Percentiles rank a stretch among this genome's conserved stretches.
phyloP scores from a whole-genome alignment of 208 protist species.

The Trypanosoma avium region DNA sequence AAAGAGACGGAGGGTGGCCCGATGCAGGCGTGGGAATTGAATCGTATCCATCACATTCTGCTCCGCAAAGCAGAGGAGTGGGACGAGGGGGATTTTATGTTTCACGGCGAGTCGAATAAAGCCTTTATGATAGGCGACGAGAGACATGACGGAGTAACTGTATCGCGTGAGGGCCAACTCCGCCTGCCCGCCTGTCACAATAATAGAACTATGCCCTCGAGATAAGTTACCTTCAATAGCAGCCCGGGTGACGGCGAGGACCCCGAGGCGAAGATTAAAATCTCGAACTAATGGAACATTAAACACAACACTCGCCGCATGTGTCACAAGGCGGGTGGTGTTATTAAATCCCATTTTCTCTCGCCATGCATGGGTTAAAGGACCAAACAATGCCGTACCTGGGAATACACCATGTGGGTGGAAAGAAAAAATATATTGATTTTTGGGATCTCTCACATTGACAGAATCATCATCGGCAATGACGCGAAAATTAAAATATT shows the following conservation, averaged over 20 bases:
- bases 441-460: conserved; percentile 42
- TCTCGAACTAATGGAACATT: conserved; percentile 72
- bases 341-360: conserved; percentile 54
- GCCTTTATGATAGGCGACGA: conserved; percentile 79
- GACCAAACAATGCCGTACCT: conserved; percentile 60
- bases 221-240: conserved; percentile 52
- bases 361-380: conserved; percentile 58
- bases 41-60: conserved; percentile 72
- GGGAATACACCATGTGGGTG: conserved; percentile 86
- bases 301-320: conserved; percentile 77
- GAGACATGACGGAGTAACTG: conserved; percentile 44
- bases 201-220: conserved; percentile 66
- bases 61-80: conserved; percentile 82
- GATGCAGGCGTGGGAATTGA: conserved; percentile 64
- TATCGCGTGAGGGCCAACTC: conserved; percentile 76
- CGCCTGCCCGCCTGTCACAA: conserved; percentile 86
- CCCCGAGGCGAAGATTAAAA: conserved; percentile 67
- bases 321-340: conserved; percentile 45
- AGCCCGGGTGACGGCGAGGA: conserved; percentile 53
- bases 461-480: conserved; percentile 59
- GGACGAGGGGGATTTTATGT: conserved; percentile 71
- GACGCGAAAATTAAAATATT: conserved; percentile 75
- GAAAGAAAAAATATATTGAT: conserved; percentile 78
- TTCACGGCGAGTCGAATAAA: conserved; percentile 75
- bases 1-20: conserved; percentile 48